phyloP scores from a whole-genome alignment of 129 eudicot species.

The Lonicera japonica region DNA sequence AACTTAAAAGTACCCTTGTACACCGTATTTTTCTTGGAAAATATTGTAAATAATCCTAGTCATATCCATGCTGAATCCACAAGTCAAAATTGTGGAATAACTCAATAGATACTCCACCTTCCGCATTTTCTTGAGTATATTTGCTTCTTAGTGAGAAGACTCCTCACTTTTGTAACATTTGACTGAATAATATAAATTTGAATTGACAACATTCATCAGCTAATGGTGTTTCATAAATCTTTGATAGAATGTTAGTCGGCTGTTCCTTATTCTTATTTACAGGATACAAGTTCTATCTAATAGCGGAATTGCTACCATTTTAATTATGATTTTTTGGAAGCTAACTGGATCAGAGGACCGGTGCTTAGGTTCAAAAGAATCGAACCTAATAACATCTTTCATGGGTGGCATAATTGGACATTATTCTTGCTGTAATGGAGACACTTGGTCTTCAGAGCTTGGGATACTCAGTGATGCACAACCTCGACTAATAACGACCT shows the following conservation, averaged over 20 bases:
- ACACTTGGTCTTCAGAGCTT: slow-evolving; percentile 98
- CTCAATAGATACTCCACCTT: too few species aligned
- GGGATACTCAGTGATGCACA: slow-evolving; percentile 86
- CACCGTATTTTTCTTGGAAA: too few species aligned
- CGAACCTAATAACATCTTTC: slow-evolving; percentile 51
- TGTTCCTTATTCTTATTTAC: slow-evolving; percentile 21
- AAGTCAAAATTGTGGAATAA: too few species aligned
- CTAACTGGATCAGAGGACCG: slow-evolving; percentile 55
- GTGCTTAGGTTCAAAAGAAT: slow-evolving; percentile 73
- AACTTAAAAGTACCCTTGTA: too few species aligned
- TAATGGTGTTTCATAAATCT: not conserved
- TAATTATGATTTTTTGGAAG: slow-evolving; percentile 53
- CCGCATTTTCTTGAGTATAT: too few species aligned
- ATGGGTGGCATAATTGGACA: slow-evolving; percentile 89
- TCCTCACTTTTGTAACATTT: too few species aligned
- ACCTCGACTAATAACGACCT: slow-evolving; percentile 81
- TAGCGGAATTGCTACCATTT: slow-evolving; percentile 61
- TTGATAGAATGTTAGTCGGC: not conserved
- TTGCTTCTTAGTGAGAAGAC: too few species aligned
- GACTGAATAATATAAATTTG: too few species aligned
- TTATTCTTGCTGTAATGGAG: slow-evolving; percentile 91
- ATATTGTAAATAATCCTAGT: too few species aligned
- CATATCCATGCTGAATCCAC: too few species aligned
- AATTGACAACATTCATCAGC: too few species aligned
- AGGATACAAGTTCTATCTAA: slow-evolving; percentile 90